Percentiles rank a stretch among this genome's conserved stretches.
Conservation (phyloP, 2,329 filamentous ascomycete species). For the Metarhizium guizhouense region DNA sequence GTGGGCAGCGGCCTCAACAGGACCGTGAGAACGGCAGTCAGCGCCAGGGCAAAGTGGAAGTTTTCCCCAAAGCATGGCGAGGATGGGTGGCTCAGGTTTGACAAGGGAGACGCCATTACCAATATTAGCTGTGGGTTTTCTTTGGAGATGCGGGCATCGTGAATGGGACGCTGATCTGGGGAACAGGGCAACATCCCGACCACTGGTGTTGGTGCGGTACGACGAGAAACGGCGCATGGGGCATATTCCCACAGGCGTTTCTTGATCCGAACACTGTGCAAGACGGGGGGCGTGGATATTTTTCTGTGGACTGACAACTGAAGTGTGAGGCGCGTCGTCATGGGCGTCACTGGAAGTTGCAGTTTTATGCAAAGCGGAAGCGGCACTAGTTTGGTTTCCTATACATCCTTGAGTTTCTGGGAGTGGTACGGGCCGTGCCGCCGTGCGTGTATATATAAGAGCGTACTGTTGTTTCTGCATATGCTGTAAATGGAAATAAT, state of each 20-base stretch:
- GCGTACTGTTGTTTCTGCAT: no score
- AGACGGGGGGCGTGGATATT: conserved; percentile 15
- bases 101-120: conserved; percentile 58
- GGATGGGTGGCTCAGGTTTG: conserved; percentile 47
- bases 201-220: conserved; percentile 50
- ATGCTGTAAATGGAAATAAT: no score
- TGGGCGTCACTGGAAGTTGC: no score
- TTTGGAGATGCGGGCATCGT: neutral
- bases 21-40: conserved; percentile 35
- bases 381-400: no score
- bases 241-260: conserved; percentile 43
- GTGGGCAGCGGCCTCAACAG: conserved; percentile 30
- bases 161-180: conserved; percentile 3
- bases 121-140: conserved; percentile 48
- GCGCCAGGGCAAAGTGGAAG: conserved; percentile 43
- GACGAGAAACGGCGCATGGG: conserved; percentile 41
- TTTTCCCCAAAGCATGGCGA: conserved; percentile 37
- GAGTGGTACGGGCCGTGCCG: no score
- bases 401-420: no score
- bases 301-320: neutral
- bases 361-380: no score
- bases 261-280: conserved; percentile 36
- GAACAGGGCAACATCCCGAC: conserved; percentile 33
- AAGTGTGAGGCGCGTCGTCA: no score
- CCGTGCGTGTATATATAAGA: no score